Conservation (phyloP, 2,329 filamentous ascomycete species). For the Cladorrhinum sp. region DNA sequence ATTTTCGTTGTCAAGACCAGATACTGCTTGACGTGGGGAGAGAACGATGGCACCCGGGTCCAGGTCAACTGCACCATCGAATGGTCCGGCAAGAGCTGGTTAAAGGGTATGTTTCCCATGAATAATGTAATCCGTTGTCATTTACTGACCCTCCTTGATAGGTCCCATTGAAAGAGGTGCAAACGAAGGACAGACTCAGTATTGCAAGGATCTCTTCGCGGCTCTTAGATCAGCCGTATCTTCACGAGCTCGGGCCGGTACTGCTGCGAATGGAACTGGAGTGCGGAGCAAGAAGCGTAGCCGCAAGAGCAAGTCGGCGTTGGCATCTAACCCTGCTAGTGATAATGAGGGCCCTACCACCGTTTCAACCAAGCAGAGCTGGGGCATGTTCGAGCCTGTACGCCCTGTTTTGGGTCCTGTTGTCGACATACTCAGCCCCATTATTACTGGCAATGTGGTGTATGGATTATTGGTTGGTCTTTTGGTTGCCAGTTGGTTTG, state of each 20-base stretch:
- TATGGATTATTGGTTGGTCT: slow-evolving; percentile 72
- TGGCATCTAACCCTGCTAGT: slow-evolving; percentile 42
- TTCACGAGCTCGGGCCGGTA: slow-evolving; percentile 55
- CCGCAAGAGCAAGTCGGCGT: slow-evolving; percentile 47
- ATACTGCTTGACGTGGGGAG: slow-evolving; percentile 91
- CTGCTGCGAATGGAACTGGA: slow-evolving; percentile 42
- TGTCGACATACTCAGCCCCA: slow-evolving; percentile 63
- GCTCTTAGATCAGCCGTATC: slow-evolving; percentile 71
- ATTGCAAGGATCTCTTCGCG: slow-evolving; percentile 76
- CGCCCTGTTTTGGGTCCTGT: slow-evolving; percentile 68
- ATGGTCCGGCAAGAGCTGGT: slow-evolving; percentile 97
- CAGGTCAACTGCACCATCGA: slow-evolving; percentile 89
- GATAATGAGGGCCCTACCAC: slow-evolving; percentile 42
- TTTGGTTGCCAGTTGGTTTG: slow-evolving; percentile 71
- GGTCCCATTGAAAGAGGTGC: slow-evolving; percentile 95
- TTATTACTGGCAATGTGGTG: slow-evolving; percentile 74
- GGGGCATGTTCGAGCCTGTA: slow-evolving; percentile 80
- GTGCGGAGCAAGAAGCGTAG: slow-evolving; percentile 64
- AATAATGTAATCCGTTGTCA: neutral
- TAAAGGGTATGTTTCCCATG: slow-evolving; percentile 68
- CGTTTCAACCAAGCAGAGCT: slow-evolving; percentile 48
- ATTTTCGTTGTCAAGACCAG: slow-evolving; percentile 89
- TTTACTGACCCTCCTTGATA: slow-evolving; percentile 36
- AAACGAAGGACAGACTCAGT: slow-evolving; percentile 81
- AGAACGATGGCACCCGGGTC: slow-evolving; percentile 79